Percentiles rank a stretch among this genome's conserved stretches.
phyloP scores from a whole-genome alignment of 2,329 filamentous ascomycete genomes.

The Colletotrichum theobromicola region DNA sequence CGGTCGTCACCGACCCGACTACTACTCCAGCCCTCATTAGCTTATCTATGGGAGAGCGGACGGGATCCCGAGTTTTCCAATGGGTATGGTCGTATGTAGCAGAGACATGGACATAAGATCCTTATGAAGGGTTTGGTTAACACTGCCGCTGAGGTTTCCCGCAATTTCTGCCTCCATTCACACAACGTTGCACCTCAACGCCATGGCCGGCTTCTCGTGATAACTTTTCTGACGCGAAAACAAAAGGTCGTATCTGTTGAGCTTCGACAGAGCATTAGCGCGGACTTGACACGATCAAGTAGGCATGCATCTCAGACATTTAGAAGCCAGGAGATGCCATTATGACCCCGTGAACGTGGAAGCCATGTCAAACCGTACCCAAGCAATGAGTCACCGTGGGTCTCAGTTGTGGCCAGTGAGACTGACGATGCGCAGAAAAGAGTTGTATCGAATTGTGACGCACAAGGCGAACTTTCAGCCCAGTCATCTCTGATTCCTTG shows the following conservation, averaged over 20 bases:
- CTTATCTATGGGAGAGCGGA: neutral
- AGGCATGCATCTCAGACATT: too few species aligned
- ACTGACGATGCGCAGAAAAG: neutral
- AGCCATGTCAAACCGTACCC: too few species aligned
- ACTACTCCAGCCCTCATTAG: too few species aligned
- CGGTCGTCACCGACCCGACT: neutral
- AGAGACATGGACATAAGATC: rapidly evolving
- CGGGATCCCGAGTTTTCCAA: neutral
- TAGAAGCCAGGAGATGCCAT: too few species aligned
- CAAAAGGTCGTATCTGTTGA: neutral
- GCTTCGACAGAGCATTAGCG: too few species aligned
- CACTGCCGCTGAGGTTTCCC: neutral
- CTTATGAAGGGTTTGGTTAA: neutral
- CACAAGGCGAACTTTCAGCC: neutral
- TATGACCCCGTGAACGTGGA: too few species aligned
- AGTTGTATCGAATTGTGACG: neutral
- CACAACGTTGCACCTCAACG: neutral
- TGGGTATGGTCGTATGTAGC: neutral
- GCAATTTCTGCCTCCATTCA: neutral
- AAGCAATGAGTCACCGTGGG: too few species aligned
- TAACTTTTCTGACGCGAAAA: neutral
- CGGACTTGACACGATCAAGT: too few species aligned
- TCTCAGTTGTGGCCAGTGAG: neutral
- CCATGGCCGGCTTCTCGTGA: neutral
- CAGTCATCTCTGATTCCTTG: neutral